Conservation (phyloP, 768 basidiomycete genomes). For the Psilocybe tampanensis region DNA sequence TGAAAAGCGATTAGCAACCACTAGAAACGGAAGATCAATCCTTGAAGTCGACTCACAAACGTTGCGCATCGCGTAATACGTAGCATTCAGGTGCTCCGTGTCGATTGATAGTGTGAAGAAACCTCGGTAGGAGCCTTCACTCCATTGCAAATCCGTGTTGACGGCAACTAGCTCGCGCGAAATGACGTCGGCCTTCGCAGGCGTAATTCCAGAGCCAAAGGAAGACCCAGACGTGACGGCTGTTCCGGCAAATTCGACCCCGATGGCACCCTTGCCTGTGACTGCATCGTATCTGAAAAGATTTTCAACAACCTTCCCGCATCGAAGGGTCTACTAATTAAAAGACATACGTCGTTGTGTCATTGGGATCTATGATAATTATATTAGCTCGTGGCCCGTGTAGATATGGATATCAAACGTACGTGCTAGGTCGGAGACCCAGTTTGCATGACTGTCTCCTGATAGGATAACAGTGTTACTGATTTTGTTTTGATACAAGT, state of each 20-base stretch:
- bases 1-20: slow-evolving; percentile 11
- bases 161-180: slow-evolving; percentile 37
- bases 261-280: slow-evolving; percentile 52
- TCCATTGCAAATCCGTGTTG: slow-evolving; percentile 60
- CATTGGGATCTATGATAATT: slow-evolving; percentile 43
- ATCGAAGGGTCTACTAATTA: background rate
- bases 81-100: slow-evolving; percentile 47
- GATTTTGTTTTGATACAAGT: slow-evolving; percentile 51
- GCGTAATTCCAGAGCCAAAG: slow-evolving; percentile 43
- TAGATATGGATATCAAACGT: slow-evolving; percentile 16
- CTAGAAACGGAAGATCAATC: background rate
- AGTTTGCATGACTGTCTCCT: slow-evolving; percentile 64
- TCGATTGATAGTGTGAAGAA: slow-evolving; percentile 59
- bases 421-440: slow-evolving; percentile 62
- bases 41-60: slow-evolving; percentile 34
- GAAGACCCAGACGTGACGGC: slow-evolving; percentile 55
- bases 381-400: background rate
- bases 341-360: slow-evolving; percentile 39
- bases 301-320: background rate
- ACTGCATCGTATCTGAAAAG: slow-evolving; percentile 45
- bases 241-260: slow-evolving; percentile 65
- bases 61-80: slow-evolving; percentile 57
- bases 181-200: slow-evolving; percentile 38
- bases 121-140: slow-evolving; percentile 59
- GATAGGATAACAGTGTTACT: slow-evolving; percentile 56